phyloP scores from a whole-genome alignment of 768 basidiomycete species.

The Trametes cubensis region DNA sequence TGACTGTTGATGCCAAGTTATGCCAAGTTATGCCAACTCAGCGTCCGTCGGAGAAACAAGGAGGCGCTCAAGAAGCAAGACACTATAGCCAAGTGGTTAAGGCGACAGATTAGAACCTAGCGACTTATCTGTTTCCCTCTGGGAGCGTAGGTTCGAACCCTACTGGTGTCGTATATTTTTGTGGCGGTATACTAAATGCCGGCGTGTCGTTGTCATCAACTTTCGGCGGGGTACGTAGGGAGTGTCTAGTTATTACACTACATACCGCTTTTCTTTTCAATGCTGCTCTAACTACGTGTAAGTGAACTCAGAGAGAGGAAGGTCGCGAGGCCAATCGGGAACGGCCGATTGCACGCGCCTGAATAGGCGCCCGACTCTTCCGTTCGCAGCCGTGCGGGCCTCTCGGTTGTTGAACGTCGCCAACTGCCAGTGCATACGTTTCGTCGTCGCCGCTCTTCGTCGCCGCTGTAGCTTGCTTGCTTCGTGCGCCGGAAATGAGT shows the following conservation, averaged over 20 bases:
- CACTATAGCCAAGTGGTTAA: conserved; percentile 9
- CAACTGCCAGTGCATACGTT: not conserved
- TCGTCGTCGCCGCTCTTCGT: conserved; percentile 6
- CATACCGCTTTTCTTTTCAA: too few relatives aligned
- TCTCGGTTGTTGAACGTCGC: conserved; percentile 4
- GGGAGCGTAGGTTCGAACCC: conserved; percentile 5
- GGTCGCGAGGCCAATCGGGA: conserved; percentile 5
- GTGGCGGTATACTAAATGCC: too few relatives aligned
- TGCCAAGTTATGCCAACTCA: too few relatives aligned
- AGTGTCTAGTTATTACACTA: too few relatives aligned
- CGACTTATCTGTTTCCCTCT: not conserved
- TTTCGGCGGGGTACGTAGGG: too few relatives aligned
- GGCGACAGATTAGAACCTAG: conserved; percentile 1
- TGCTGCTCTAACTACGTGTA: too few relatives aligned
- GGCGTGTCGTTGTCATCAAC: too few relatives aligned
- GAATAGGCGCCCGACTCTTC: not conserved
- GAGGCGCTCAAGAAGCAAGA: not conserved
- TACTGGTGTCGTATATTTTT: not conserved
- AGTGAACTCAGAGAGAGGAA: too few relatives aligned
- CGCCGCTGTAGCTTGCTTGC: not conserved
- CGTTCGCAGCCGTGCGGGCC: conserved; percentile 12
- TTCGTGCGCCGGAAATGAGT: conserved; percentile 35
- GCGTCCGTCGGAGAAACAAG: not conserved
- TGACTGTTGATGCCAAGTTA: too few relatives aligned
- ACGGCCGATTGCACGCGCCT: conserved; percentile 1